Evolutionary conservation across 139 green algal genomes (phyloP).

Genomic region (Astrephomene gubernaculifera): DNA sequence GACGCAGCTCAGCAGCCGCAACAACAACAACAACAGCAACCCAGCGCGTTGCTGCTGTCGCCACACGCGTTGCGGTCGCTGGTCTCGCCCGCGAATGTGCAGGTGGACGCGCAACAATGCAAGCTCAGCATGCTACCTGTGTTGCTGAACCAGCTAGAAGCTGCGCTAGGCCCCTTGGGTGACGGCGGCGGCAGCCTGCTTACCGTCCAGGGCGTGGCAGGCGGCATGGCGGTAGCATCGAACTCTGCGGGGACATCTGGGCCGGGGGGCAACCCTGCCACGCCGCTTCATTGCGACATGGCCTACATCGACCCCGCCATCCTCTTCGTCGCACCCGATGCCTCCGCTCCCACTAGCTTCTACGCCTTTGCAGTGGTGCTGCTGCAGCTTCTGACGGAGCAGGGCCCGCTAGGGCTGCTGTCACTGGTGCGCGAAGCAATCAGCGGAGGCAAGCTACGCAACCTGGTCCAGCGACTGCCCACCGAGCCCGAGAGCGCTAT

Average conservation of each 20-base stretch:
- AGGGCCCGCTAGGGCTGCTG: slow-evolving; percentile 62
- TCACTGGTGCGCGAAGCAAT: slow-evolving; percentile 57
- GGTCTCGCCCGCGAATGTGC: slow-evolving; percentile 59
- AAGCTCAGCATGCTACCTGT: slow-evolving; percentile 66
- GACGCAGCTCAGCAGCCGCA: background rate
- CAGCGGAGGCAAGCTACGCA: slow-evolving; percentile 48
- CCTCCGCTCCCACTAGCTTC: slow-evolving; percentile 41
- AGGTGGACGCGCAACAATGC: slow-evolving; percentile 56
- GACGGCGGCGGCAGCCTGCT: slow-evolving; percentile 43
- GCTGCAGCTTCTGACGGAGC: slow-evolving; percentile 73
- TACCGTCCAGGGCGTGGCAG: too few relatives aligned
- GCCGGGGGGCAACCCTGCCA: slow-evolving; percentile 16
- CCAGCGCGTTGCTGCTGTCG: slow-evolving; percentile 45
- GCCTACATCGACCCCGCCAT: slow-evolving; percentile 67
- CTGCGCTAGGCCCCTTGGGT: slow-evolving; percentile 44
- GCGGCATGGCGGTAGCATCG: too few relatives aligned
- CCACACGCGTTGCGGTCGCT: slow-evolving; percentile 56
- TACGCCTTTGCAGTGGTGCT: slow-evolving; percentile 70
- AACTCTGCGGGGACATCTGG: too few relatives aligned
- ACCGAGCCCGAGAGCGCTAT: slow-evolving; percentile 42
- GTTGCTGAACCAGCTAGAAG: slow-evolving; percentile 70
- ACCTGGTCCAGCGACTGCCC: slow-evolving; percentile 58
- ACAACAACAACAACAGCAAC: background rate
- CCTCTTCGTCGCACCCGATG: slow-evolving; percentile 50
- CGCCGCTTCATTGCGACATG: slow-evolving; percentile 60